A percentile compares a stretch with the other conserved stretches of the same genome.
These are phyloP conservation scores for Sphaerulina populicola DNA, from an alignment of 2,329 filamentous ascomycete species.

Conservation along the genomic window DNA sequence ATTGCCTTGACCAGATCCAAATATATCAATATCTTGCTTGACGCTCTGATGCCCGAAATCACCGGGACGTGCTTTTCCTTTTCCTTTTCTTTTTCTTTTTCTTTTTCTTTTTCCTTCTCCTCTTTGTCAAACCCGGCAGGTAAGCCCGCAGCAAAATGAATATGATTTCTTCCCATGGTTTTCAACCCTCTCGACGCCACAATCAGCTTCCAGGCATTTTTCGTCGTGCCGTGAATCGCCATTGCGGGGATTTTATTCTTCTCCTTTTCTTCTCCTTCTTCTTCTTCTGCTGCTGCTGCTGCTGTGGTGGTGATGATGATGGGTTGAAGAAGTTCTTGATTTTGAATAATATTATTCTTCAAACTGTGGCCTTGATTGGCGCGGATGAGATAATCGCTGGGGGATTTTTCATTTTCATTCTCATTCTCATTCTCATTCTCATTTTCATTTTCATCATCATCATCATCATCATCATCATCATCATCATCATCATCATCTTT, in stretches of 20 bases:
- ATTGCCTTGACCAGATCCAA: conserved; percentile 69
- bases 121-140: conserved; percentile 39
- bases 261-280: no score
- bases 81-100: no score
- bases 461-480: background rate
- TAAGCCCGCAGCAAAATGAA: conserved; percentile 77
- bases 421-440: no score
- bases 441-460: conserved; percentile 23
- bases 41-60: conserved; percentile 42
- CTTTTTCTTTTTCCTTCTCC: no score
- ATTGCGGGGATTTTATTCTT: conserved; percentile 15
- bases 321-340: no score
- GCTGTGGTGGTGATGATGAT: no score
- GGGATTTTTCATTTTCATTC: conserved; percentile 22
- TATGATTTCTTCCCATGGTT: conserved; percentile 75
- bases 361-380: conserved; percentile 94
- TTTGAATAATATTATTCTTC: no score
- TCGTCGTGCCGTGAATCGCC: conserved; percentile 85
- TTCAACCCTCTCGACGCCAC: conserved; percentile 66
- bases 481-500: background rate
- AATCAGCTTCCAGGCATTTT: conserved; percentile 68
- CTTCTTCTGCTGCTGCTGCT: no score
- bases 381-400: conserved; percentile 73
- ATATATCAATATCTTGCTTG: conserved; percentile 60
- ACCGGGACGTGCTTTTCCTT: conserved; percentile 57